phyloP scores from a whole-genome alignment of 148 eudicot species.

The Arbutus unedo region DNA sequence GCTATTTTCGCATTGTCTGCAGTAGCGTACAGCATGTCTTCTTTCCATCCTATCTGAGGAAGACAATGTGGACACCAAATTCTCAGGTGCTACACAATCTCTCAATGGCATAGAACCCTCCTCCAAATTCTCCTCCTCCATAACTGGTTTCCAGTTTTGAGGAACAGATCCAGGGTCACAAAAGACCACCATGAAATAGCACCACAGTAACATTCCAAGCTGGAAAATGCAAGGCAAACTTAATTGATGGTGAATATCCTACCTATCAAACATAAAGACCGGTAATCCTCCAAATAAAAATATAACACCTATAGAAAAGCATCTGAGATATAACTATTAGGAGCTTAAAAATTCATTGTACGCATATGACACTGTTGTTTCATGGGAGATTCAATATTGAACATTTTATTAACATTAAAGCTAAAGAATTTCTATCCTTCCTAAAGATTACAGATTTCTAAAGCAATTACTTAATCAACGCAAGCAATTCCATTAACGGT shows the following conservation, averaged over 20 bases:
- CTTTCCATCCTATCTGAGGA: conserved; percentile 45
- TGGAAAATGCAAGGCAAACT: conserved; percentile 35
- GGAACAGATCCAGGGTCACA: conserved; percentile 93
- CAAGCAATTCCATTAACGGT: neutral
- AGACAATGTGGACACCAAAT: conserved; percentile 35
- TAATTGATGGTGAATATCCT: conserved; percentile 1
- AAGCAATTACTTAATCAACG: neutral
- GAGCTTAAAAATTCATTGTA: conserved; percentile 1
- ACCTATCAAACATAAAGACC: neutral
- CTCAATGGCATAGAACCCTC: conserved; percentile 46
- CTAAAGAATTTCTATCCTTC: neutral
- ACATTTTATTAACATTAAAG: neutral
- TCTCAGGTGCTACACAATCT: conserved; percentile 31
- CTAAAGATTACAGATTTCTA: neutral
- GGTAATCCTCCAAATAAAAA: neutral
- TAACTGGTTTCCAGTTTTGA: conserved; percentile 63
- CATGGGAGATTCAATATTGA: neutral
- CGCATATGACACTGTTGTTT: neutral
- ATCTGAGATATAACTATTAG: neutral
- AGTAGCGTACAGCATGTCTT: conserved; percentile 45
- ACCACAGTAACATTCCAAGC: conserved; percentile 81
- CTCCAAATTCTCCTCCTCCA: conserved; percentile 49
- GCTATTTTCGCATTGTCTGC: conserved; percentile 63
- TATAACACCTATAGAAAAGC: neutral
- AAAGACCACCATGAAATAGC: conserved; percentile 82